Evolutionary conservation across 495 filamentous ascomycete species (phyloP), one percentile per base, ranked within the genome.

Genomic region (Lophiotrema nucula): DNA sequence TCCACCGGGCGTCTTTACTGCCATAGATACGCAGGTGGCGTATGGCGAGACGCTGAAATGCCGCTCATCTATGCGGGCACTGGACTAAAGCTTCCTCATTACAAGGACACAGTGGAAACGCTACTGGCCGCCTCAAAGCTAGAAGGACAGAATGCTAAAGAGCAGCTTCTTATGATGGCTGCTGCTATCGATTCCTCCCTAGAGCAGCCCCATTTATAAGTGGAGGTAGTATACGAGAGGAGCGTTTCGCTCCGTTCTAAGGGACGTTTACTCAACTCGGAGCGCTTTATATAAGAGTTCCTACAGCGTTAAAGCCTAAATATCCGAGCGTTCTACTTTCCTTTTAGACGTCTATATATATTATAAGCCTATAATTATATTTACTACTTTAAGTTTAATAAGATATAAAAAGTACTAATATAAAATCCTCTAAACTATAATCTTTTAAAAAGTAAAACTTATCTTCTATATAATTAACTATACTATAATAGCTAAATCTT

Each of bases 391-490:
- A 35, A 49, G n/a, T 49, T 49, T 27, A 15, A 33, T 33, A 33
- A 11, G 18, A 27, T 23, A 49, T 21, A 33, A 15, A 18, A 49
- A 27, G 27, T 27, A 4, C 46, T 49, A 21, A 4, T 31, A 49
- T 49, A 21, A 27, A 28, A 31, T 35, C 27, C 12, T 35, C 35
- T 21, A 28, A 49, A 27, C 46, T n/a, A 26, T 35, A 33, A 49
- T 10, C 46, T 49, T 49, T 49, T 18, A n/a, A 23, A 49, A 33
- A 18, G 46, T 21, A 18, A 49, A 49, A 35, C 19, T 15, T 33
- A 49, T 35, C 46, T 49, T 49, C 46, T 49, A 31, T 49, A 21
- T 23, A 21, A 49, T 35, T 21, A 49, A 49, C 35, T 49, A 49
- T 49, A 16, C 24, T 49, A 21, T 33, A 49, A 35, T 21, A 21